These are phyloP conservation scores for Flaveria floridana DNA, from an alignment of 140 eudicot genomes.

Conservation along the genomic window DNA sequence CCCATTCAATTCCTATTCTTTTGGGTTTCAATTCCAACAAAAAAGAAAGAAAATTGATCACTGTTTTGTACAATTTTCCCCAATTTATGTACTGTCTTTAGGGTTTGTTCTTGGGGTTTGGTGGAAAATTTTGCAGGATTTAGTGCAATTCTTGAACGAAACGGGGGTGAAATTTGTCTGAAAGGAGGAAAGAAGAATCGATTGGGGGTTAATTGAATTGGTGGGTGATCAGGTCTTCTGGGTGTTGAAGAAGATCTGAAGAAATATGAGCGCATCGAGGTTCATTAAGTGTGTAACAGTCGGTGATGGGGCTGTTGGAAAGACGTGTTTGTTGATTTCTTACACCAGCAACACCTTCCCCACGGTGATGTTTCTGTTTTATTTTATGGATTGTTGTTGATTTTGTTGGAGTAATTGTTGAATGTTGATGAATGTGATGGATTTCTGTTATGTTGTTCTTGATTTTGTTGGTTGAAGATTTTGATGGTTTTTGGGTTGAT, in stretches of 20 bases:
- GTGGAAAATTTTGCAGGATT: neutral
- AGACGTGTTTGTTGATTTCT: constrained; percentile 81
- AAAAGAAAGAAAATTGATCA: neutral
- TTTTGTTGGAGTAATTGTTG: neutral
- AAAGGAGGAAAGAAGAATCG: constrained; percentile 2
- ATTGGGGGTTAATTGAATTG: constrained; percentile 6
- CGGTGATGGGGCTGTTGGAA: constrained; percentile 95
- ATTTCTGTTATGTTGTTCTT: constrained; percentile 11
- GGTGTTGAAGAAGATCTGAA: constrained; percentile 46
- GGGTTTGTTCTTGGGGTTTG: constrained; percentile 40
- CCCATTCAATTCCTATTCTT: constrained; percentile 29
- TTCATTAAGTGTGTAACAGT: constrained; percentile 91
- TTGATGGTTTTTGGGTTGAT: neutral
- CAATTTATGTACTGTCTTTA: constrained; percentile 25
- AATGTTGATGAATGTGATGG: neutral
- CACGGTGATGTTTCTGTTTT: constrained; percentile 42
- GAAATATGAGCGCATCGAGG: constrained; percentile 79
- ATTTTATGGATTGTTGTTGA: neutral
- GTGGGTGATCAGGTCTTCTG: constrained; percentile 48
- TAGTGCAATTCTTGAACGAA: neutral
- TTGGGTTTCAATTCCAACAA: constrained; percentile 23
- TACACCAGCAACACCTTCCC: constrained; percentile 96
- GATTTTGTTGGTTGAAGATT: neutral
- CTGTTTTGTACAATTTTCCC: constrained; percentile 11
- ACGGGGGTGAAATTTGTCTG: constrained; percentile 3